Evolutionary conservation across 2,329 filamentous ascomycete species (phyloP).

Genomic region (Cercospora sp.): DNA sequence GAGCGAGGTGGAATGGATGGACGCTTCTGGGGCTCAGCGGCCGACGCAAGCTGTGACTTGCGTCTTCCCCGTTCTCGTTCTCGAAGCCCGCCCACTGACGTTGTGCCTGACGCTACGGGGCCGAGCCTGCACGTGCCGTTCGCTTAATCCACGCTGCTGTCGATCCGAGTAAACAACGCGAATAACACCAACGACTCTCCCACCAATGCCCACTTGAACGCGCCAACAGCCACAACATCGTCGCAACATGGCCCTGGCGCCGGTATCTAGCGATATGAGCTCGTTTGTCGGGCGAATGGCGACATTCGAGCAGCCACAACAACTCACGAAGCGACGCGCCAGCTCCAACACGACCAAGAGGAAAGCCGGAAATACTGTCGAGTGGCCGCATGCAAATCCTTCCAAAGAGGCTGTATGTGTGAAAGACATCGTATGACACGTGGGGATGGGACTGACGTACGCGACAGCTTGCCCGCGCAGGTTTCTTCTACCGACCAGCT

Average conservation of each 20-base stretch:
- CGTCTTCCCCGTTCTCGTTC: conserved; percentile 4
- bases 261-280: conserved; percentile 46
- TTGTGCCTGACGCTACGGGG: conserved; percentile 5
- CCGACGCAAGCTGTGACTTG: conserved; percentile 2
- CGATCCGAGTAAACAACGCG: conserved; percentile 8
- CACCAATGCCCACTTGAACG: background rate
- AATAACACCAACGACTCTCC: conserved; percentile 2
- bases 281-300: conserved; percentile 75
- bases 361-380: conserved; percentile 53
- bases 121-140: conserved; percentile 5
- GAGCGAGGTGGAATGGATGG: background rate
- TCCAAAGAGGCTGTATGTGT: conserved; percentile 62
- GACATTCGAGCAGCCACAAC: conserved; percentile 70
- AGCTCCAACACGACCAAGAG: conserved; percentile 59
- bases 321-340: conserved; percentile 66
- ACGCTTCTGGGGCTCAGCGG: background rate
- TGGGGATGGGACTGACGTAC: conserved; percentile 23
- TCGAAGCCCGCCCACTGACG: conserved; percentile 7
- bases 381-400: conserved; percentile 77
- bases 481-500: conserved; percentile 84
- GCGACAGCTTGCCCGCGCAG: conserved; percentile 77
- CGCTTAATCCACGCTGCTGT: conserved; percentile 1
- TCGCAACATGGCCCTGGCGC: conserved; percentile 41
- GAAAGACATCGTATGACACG: conserved; percentile 13
- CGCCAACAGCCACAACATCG: conserved; percentile 8